Evolutionary conservation across 257 asterid species (phyloP), one percentile per base, ranked within the genome.

Genomic region (Solanum sejunctum): DNA sequence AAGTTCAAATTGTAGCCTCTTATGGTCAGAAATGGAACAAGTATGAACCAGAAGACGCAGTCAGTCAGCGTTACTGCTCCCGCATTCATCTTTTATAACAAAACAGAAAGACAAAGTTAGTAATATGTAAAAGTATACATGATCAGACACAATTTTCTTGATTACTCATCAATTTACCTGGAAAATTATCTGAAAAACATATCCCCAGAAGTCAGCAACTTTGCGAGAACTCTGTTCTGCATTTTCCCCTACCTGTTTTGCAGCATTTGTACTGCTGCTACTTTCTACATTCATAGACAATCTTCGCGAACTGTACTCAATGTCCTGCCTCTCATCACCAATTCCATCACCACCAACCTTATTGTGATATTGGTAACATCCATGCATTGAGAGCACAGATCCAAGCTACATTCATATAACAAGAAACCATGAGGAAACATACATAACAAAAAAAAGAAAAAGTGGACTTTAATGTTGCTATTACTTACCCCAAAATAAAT

Each of bases 1-100:
- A 94, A 94, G 83, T 93, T 93, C 84, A 96, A 73, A 75, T 91
- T 92, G 88, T 91, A 94, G 83, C 94, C 97, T 88, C 89, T 92
- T 61, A 92, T 93, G 81, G 93, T 90, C 85, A 96, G 98, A 85
- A 92, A 93, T 5, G 99, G 99, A 23, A 94, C 98, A 54, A 96
- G 89, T 39, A 96, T 88, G 91, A 95, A 96, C 99, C 99, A 96
- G 81, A 93, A 96, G 11, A 94, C 95, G 1, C 93, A 88, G 67
- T 96, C 99, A 43, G 98, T 96, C 87, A 96, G 92, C 85, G 94
- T 82, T 79, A 94, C 98, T 83, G 99, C 99, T 86, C 99, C 98
- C 61, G 98, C 98, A 88, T 93, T 94, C 98, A 93, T 94, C 98
- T 96, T 81, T 43, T 15, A 54, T 17, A 86, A 36, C 15, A 45